These are phyloP conservation scores for Yarrowia osloensis DNA, from an alignment of 805 yeast species.

Conservation along the genomic window DNA sequence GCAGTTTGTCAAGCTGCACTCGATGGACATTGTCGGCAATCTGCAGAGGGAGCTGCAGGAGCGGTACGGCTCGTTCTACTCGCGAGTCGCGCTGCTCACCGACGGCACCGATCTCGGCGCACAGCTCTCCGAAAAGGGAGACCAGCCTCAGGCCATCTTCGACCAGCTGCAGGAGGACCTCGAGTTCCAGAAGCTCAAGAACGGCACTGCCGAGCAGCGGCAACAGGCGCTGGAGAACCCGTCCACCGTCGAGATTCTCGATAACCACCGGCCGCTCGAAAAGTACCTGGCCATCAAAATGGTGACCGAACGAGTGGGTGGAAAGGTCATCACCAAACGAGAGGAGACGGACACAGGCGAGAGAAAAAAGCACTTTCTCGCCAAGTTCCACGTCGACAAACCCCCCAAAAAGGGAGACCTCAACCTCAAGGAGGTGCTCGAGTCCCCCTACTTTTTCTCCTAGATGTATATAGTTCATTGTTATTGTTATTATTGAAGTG, in stretches of 20 bases:
- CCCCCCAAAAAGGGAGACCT: constrained; percentile 27
- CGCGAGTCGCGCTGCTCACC: background rate
- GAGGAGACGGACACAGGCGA: background rate
- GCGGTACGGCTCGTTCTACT: constrained; percentile 66
- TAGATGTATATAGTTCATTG: constrained; percentile 3
- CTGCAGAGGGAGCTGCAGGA: constrained; percentile 76
- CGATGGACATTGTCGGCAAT: constrained; percentile 66
- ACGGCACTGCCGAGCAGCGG: background rate
- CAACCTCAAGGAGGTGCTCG: constrained; percentile 1
- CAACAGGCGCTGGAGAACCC: background rate
- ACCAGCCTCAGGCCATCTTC: background rate
- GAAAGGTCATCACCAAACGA: background rate
- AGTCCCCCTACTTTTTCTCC: constrained; percentile 20
- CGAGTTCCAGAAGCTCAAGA: background rate
- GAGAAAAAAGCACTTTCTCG: background rate
- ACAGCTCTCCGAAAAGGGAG: background rate
- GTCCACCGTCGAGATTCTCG: background rate
- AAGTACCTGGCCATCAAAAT: background rate
- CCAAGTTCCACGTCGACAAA: background rate
- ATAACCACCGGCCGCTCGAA: background rate
- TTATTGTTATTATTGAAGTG: background rate
- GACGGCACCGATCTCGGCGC: background rate
- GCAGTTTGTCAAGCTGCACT: constrained; percentile 76
- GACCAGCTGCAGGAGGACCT: constrained; percentile 3
- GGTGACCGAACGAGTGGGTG: background rate